These are phyloP conservation scores for Hericium coralloides DNA, from an alignment of 768 basidiomycete genomes.

Conservation along the genomic window DNA sequence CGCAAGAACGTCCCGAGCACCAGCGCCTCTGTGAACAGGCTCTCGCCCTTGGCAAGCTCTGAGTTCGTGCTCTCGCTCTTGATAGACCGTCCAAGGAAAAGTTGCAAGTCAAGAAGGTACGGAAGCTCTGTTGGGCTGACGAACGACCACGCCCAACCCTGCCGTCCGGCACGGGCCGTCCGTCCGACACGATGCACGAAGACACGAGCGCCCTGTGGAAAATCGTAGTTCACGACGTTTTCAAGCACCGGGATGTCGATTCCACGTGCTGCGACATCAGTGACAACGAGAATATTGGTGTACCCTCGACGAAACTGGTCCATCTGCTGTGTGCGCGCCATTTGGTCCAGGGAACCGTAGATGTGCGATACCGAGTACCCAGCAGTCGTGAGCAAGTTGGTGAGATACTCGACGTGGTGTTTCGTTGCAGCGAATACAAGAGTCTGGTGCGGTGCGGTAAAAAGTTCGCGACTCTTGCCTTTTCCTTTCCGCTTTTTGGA, in stretches of 20 bases:
- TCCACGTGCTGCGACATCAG: conserved; percentile 96
- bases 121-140: conserved; percentile 81
- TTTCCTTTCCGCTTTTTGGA: conserved; percentile 34
- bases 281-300: conserved; percentile 86
- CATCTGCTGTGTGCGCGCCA: conserved; percentile 85
- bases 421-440: conserved; percentile 95
- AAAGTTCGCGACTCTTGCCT: conserved; percentile 37
- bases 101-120: conserved; percentile 84
- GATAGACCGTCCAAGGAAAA: conserved; percentile 81
- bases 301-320: conserved; percentile 74
- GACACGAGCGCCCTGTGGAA: conserved; percentile 86
- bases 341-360: conserved; percentile 92
- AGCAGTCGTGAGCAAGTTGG: conserved; percentile 62
- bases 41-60: conserved; percentile 36
- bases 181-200: conserved; percentile 97
- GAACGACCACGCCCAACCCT: conserved; percentile 96
- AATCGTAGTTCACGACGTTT: conserved; percentile 97
- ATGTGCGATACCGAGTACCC: conserved; percentile 91
- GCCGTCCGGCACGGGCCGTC: conserved; percentile 90
- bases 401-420: conserved; percentile 95
- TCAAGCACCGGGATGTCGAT: conserved; percentile 96
- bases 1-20: conserved; percentile 80
- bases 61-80: conserved; percentile 36
- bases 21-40: conserved; percentile 57
- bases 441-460: conserved; percentile 77